Percentiles rank a stretch among this genome's conserved stretches.
These are phyloP conservation scores for Suhomyces bolitotheri DNA, from an alignment of 1,139 yeast genomes.

Conservation along the genomic window DNA sequence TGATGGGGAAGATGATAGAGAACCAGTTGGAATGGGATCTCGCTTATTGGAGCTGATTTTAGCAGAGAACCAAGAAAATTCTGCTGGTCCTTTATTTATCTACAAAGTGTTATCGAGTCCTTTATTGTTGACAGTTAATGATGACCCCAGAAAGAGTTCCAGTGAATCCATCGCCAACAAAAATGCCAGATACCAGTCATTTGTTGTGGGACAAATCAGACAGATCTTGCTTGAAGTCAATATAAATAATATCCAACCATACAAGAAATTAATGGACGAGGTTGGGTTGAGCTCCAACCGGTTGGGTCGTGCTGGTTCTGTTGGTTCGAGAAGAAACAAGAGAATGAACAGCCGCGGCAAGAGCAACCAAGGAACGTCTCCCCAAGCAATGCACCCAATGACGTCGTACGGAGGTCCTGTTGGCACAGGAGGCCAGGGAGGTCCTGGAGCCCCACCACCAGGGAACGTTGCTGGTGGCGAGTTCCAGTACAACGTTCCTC, in stretches of 20 bases:
- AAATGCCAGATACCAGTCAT: conserved; percentile 53
- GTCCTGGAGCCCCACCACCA: conserved; percentile 5
- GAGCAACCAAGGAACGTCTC: conserved; percentile 9
- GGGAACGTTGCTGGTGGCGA: background rate
- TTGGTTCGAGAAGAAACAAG: conserved; percentile 23
- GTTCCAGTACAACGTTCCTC: conserved; percentile 7
- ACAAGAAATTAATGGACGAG: conserved; percentile 87
- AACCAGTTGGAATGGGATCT: conserved; percentile 25
- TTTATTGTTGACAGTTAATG: conserved; percentile 38
- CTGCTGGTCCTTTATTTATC: conserved; percentile 82
- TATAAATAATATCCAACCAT: conserved; percentile 62
- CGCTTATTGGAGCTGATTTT: conserved; percentile 46
- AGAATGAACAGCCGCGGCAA: conserved; percentile 21
- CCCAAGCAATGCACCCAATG: conserved; percentile 9
- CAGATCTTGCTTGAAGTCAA: conserved; percentile 59
- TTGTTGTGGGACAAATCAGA: conserved; percentile 60
- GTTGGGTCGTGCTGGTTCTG: conserved; percentile 31
- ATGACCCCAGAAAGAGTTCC: conserved; percentile 22
- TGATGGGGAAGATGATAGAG: conserved; percentile 18
- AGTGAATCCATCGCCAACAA: conserved; percentile 15
- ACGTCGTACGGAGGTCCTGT: conserved; percentile 5
- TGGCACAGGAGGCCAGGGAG: conserved; percentile 5
- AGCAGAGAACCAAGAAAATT: conserved; percentile 49
- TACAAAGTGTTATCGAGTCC: conserved; percentile 77
- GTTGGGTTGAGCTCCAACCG: conserved; percentile 64